Percentiles rank a stretch among this genome's conserved stretches.
phyloP scores from a whole-genome alignment of 1,139 yeast genomes.

The Candida glucosophila region DNA sequence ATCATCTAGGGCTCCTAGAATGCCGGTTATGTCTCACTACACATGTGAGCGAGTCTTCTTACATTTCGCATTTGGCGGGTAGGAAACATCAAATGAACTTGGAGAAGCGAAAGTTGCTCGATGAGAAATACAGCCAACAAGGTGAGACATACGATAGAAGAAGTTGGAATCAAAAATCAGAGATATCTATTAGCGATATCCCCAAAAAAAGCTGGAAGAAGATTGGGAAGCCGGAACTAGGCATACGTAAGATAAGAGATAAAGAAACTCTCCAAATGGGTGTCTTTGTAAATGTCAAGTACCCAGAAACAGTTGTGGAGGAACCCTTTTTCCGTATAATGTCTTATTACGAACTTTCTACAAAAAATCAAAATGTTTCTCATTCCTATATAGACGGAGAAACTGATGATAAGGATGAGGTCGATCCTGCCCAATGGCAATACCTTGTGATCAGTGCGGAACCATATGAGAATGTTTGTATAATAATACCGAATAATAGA shows the following conservation, averaged over 20 bases:
- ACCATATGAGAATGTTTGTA: constrained; percentile 71
- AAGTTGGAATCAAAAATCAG: constrained; percentile 3
- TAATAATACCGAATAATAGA: constrained; percentile 56
- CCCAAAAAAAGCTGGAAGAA: constrained; percentile 44
- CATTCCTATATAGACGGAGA: constrained; percentile 15
- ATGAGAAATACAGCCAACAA: constrained; percentile 19
- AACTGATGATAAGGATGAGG: constrained; percentile 13
- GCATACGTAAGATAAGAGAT: constrained; percentile 59
- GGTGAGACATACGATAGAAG: constrained; percentile 7
- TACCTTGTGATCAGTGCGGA: constrained; percentile 73
- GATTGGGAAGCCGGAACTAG: constrained; percentile 68
- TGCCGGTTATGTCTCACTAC: constrained; percentile 71
- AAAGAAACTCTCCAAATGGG: constrained; percentile 53
- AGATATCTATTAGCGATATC: constrained; percentile 21
- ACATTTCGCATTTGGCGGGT: constrained; percentile 74
- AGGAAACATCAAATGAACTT: constrained; percentile 64
- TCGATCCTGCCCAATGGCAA: constrained; percentile 38
- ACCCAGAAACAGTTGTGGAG: constrained; percentile 38
- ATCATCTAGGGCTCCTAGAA: constrained; percentile 67
- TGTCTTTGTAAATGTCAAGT: constrained; percentile 47
- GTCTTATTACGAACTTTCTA: constrained; percentile 63
- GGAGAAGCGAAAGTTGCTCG: constrained; percentile 45
- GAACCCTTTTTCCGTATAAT: constrained; percentile 64
- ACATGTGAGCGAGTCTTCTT: constrained; percentile 69
- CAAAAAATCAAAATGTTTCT: constrained; percentile 25